These are phyloP conservation scores for Populus pruinosa DNA, from an alignment of 345 rosid genomes.

Conservation along the genomic window DNA sequence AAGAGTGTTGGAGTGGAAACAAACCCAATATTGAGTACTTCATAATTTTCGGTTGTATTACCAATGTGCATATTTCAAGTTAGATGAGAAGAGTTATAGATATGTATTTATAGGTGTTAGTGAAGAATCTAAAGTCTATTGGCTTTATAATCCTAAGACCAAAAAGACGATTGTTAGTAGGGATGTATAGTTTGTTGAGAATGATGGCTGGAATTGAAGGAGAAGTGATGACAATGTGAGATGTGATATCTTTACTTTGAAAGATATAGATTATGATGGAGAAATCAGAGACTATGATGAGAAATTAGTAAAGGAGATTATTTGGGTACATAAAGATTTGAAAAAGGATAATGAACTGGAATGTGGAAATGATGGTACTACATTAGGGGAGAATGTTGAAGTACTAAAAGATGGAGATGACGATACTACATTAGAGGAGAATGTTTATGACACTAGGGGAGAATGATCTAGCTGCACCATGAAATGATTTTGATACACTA, in stretches of 20 bases:
- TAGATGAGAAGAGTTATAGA: neutral
- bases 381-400: too few relatives aligned
- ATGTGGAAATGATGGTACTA: too few relatives aligned
- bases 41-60: neutral
- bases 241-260: neutral
- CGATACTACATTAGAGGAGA: too few relatives aligned
- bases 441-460: too few relatives aligned
- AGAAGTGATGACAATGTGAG: neutral
- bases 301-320: too few relatives aligned
- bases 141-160: neutral
- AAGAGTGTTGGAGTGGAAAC: neutral
- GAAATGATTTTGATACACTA: neutral
- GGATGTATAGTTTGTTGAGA: neutral
- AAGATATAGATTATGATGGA: neutral
- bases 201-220: neutral
- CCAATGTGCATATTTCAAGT: neutral
- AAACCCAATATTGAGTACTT: neutral
- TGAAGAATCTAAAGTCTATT: neutral
- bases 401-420: too few relatives aligned
- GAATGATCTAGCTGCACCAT: too few relatives aligned
- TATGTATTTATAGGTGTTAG: neutral
- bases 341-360: too few relatives aligned
- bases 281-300: neutral
- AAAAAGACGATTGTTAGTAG: neutral
- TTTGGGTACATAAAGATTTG: rapidly evolving